Conservation (phyloP, 1,139 yeast genomes). For the Candida tetrigidarum region DNA sequence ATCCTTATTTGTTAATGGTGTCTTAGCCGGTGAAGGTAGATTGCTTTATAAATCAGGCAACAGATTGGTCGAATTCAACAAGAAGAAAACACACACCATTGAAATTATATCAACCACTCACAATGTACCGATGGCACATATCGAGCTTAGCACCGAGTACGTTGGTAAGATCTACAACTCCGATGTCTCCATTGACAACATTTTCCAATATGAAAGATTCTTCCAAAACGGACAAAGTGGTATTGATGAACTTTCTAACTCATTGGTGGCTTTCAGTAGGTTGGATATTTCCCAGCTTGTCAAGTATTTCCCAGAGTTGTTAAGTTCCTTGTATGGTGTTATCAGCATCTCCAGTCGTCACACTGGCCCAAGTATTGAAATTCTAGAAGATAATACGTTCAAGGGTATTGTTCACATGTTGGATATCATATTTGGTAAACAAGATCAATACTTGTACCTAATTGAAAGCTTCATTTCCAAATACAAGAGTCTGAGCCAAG, state of each 20-base stretch:
- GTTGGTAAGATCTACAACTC: constrained; percentile 72
- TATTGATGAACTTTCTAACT: constrained; percentile 46
- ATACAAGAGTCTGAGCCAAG: constrained; percentile 42
- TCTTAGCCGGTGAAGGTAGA: constrained; percentile 59
- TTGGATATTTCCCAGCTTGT: constrained; percentile 53
- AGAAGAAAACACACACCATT: constrained; percentile 37
- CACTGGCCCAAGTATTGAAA: constrained; percentile 32
- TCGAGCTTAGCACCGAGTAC: constrained; percentile 66
- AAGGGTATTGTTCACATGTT: constrained; percentile 62
- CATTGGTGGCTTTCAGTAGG: constrained; percentile 44
- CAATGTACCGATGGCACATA: constrained; percentile 48
- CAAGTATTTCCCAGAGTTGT: constrained; percentile 58
- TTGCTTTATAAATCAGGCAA: constrained; percentile 45
- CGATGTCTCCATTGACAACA: constrained; percentile 58
- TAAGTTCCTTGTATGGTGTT: constrained; percentile 48
- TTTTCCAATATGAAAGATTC: constrained; percentile 59
- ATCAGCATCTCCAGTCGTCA: constrained; percentile 27
- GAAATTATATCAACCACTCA: constrained; percentile 40
- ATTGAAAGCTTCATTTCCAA: constrained; percentile 51
- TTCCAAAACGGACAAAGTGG: constrained; percentile 48
- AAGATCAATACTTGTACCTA: constrained; percentile 62
- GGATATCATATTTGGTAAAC: constrained; percentile 68
- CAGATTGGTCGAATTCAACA: constrained; percentile 46
- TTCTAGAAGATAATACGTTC: constrained; percentile 45
- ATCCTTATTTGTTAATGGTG: constrained; percentile 67